These are phyloP conservation scores for Fusarium torulosum DNA, from an alignment of 2,329 filamentous ascomycete genomes.

Conservation along the genomic window DNA sequence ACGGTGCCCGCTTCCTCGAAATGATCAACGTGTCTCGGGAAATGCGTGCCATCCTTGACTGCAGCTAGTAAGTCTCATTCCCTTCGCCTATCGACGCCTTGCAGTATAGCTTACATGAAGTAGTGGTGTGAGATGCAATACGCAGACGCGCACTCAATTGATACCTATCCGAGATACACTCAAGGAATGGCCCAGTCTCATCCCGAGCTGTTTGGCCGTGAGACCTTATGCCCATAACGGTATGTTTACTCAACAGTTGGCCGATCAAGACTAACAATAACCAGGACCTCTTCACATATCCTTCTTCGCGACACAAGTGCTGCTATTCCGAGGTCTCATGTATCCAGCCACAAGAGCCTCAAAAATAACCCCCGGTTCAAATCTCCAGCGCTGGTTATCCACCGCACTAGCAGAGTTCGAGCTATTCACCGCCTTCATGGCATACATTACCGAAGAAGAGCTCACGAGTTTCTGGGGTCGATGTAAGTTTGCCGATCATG, in stretches of 20 bases:
- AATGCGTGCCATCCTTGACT: slow-evolving; percentile 52
- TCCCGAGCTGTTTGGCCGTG: slow-evolving; percentile 51
- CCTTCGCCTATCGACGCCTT: neutral
- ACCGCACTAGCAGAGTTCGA: slow-evolving; percentile 54
- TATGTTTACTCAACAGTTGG: slow-evolving; percentile 10
- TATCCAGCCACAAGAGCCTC: slow-evolving; percentile 58
- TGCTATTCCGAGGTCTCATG: slow-evolving; percentile 60
- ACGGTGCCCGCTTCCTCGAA: slow-evolving; percentile 56
- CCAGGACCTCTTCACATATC: slow-evolving; percentile 57
- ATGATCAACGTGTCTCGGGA: slow-evolving; percentile 50
- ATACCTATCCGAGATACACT: slow-evolving; percentile 48
- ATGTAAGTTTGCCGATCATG: slow-evolving; percentile 51
- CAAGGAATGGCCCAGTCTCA: slow-evolving; percentile 53
- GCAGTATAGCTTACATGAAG: slow-evolving; percentile 9
- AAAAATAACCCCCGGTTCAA: slow-evolving; percentile 54
- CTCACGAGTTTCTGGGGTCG: slow-evolving; percentile 60
- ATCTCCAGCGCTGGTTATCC: slow-evolving; percentile 53
- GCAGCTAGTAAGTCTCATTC: slow-evolving; percentile 50
- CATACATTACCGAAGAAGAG: slow-evolving; percentile 51
- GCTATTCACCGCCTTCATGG: slow-evolving; percentile 56
- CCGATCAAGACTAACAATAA: slow-evolving; percentile 19
- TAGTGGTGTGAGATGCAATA: slow-evolving; percentile 31
- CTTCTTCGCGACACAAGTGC: slow-evolving; percentile 57
- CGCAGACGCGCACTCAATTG: slow-evolving; percentile 41
- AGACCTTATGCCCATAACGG: slow-evolving; percentile 37